These are phyloP conservation scores for Coniochaeta sp. DNA, from an alignment of 2,329 filamentous ascomycete species.

Conservation along the genomic window DNA sequence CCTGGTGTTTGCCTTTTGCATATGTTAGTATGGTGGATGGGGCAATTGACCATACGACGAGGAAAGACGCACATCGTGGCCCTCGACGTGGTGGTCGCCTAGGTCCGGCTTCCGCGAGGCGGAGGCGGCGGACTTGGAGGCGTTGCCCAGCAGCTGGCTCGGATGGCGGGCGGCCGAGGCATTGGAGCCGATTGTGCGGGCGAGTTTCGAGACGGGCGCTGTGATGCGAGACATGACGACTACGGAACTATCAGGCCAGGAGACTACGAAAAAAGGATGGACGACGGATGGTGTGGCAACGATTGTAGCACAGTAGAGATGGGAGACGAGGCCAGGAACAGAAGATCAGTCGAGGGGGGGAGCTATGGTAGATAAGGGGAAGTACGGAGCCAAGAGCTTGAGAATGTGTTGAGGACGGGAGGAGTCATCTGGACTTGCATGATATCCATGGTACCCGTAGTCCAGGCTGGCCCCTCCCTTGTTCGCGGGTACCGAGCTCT, in stretches of 20 bases:
- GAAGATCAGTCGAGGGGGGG: neutral
- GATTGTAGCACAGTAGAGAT: neutral
- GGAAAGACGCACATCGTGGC: conserved; percentile 32
- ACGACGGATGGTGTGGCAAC: too few species aligned
- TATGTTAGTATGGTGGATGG: neutral
- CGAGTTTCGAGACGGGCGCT: conserved; percentile 39
- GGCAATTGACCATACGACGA: conserved; percentile 6
- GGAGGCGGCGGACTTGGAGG: conserved; percentile 28
- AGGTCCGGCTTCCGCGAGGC: conserved; percentile 39
- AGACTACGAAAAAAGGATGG: neutral
- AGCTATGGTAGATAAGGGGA: conserved; percentile 1
- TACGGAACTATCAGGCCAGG: too few species aligned
- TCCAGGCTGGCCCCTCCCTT: neutral
- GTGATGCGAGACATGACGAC: conserved; percentile 40
- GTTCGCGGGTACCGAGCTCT: neutral
- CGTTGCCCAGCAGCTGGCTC: conserved; percentile 25
- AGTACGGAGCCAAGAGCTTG: neutral
- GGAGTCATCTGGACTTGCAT: neutral
- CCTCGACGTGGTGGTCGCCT: conserved; percentile 27
- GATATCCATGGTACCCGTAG: neutral
- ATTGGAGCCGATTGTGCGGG: conserved; percentile 37
- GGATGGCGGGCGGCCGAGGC: conserved; percentile 26
- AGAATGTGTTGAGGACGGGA: conserved; percentile 3
- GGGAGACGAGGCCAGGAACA: neutral
- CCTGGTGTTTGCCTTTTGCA: conserved; percentile 12